These are phyloP conservation scores for Coniferiporia weirii DNA, from an alignment of 1,284 basidiomycete genomes.

Conservation along the genomic window DNA sequence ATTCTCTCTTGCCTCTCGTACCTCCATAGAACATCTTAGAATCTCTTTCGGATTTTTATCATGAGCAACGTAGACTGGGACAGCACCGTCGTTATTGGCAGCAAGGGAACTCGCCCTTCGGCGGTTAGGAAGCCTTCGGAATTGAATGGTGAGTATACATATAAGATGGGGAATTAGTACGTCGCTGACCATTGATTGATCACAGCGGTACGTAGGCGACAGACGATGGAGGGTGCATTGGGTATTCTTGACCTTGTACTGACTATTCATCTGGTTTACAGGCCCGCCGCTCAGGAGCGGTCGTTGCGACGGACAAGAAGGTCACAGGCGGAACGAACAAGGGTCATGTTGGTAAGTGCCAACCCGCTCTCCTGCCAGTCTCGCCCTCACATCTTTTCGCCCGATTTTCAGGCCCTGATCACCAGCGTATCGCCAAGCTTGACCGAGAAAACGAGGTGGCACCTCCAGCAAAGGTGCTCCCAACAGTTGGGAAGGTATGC, in stretches of 20 bases:
- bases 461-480: constrained; percentile 81
- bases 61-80: constrained; percentile 69
- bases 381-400: neutral
- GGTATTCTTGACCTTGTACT: neutral
- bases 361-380: too few species aligned
- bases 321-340: constrained; percentile 62
- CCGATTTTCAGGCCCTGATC: constrained; percentile 72
- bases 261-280: constrained; percentile 24
- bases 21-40: neutral
- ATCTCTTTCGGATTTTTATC: neutral
- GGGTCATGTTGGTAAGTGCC: constrained; percentile 54
- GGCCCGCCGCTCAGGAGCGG: constrained; percentile 68
- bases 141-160: constrained; percentile 56
- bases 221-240: neutral
- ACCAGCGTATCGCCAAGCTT: constrained; percentile 89
- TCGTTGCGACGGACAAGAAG: constrained; percentile 78
- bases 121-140: constrained; percentile 66
- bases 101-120: constrained; percentile 61
- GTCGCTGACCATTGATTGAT: neutral
- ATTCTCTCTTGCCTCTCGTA: neutral
- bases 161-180: neutral
- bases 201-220: constrained; percentile 7
- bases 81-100: constrained; percentile 71
- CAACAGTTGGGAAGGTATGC: constrained; percentile 76
- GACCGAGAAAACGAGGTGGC: constrained; percentile 96